phyloP scores from a whole-genome alignment of 2,329 filamentous ascomycete genomes.

The Curvularia hawaiiensis region DNA sequence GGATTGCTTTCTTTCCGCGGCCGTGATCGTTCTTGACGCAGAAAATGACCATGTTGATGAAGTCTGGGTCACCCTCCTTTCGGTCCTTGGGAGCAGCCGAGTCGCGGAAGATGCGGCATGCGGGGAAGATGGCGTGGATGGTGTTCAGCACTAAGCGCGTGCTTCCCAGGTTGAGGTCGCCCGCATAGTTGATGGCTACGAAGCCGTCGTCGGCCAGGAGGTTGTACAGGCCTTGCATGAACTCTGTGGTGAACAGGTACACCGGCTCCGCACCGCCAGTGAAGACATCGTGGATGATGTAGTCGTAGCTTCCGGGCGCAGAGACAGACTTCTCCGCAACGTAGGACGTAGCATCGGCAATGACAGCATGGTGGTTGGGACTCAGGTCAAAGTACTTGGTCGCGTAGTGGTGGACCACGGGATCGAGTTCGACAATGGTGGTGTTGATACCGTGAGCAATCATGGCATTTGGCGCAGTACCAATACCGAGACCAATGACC shows the following conservation, averaged over 20 bases:
- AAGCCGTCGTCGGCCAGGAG: constrained; percentile 80
- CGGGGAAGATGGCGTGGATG: constrained; percentile 81
- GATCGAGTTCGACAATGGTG: constrained; percentile 94
- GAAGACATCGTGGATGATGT: constrained; percentile 97
- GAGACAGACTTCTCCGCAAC: constrained; percentile 58
- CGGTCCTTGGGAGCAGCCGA: constrained; percentile 57
- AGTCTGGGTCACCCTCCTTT: constrained; percentile 59
- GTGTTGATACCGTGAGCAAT: constrained; percentile 89
- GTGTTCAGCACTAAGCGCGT: constrained; percentile 82
- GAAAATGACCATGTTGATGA: constrained; percentile 96
- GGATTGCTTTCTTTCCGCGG: constrained; percentile 51
- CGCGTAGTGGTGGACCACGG: constrained; percentile 83
- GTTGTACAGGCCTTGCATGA: constrained; percentile 71
- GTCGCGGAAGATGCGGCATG: constrained; percentile 90
- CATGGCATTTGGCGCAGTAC: constrained; percentile 85
- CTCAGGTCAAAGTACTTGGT: constrained; percentile 81
- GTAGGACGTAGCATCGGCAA: constrained; percentile 81
- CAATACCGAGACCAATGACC: constrained; percentile 90
- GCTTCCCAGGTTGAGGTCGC: constrained; percentile 78
- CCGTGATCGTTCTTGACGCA: constrained; percentile 69
- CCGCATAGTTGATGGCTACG: constrained; percentile 96
- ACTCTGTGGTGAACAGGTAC: constrained; percentile 84
- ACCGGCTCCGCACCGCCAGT: constrained; percentile 94
- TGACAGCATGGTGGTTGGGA: constrained; percentile 75
- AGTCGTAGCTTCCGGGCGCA: constrained; percentile 68